phyloP scores from a whole-genome alignment of 1,284 basidiomycete genomes.

The Tylopilus sp. region DNA sequence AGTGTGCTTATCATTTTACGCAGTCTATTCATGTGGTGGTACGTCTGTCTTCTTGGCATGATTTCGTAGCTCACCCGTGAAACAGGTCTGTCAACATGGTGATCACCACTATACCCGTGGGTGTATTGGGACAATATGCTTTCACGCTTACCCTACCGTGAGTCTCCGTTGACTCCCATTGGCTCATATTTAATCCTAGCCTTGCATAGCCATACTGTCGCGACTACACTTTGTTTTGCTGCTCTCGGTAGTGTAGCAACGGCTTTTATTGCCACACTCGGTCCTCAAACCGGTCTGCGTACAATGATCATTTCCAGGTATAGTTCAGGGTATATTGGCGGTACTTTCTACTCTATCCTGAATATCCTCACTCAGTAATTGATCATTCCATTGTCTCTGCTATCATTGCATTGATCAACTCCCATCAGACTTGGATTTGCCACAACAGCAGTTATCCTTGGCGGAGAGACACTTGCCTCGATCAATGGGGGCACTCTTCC shows the following conservation, averaged over 20 bases:
- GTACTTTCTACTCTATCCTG: constrained; percentile 65
- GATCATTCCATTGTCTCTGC: not conserved
- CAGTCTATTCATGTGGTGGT: constrained; percentile 65
- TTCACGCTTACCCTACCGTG: constrained; percentile 64
- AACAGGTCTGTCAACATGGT: constrained; percentile 60
- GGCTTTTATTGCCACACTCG: constrained; percentile 69
- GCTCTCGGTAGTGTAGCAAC: constrained; percentile 53
- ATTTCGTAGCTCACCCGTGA: constrained; percentile 9
- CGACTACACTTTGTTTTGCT: constrained; percentile 57
- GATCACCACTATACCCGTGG: constrained; percentile 67
- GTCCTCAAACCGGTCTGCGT: constrained; percentile 68
- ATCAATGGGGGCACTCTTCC: constrained; percentile 52
- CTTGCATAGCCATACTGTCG: constrained; percentile 56
- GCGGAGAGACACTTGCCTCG: constrained; percentile 60
- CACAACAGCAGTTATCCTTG: constrained; percentile 57
- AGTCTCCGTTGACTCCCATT: constrained; percentile 25
- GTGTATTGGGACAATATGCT: constrained; percentile 63
- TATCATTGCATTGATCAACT: not conserved
- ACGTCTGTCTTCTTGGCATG: constrained; percentile 16
- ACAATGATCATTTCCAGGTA: constrained; percentile 71
- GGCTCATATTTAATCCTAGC: constrained; percentile 4
- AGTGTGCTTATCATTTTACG: constrained; percentile 26
- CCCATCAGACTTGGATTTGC: constrained; percentile 57
- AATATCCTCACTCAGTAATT: constrained; percentile 68
- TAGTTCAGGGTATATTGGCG: constrained; percentile 67